Percentiles rank a stretch among this genome's conserved stretches.
Evolutionary conservation across 176 grass and related monocot genomes (phyloP).

Genomic region (Guadua angustifolia): DNA sequence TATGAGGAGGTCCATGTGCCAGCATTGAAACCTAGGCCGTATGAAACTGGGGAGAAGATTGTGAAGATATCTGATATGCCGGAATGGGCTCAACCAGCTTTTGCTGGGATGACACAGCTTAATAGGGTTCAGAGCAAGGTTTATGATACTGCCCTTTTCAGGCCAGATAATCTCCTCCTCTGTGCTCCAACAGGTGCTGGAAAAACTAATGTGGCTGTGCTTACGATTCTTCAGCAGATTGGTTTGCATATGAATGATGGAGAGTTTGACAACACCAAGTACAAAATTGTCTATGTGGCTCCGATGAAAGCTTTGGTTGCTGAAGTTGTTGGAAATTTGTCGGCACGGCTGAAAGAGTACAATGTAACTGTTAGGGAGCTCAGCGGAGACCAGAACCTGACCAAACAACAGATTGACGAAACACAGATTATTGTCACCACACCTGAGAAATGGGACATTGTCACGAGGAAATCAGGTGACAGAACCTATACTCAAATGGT

Average conservation of each 20-base stretch:
- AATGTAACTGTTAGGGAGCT: conserved; percentile 84
- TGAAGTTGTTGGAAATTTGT: conserved; percentile 97
- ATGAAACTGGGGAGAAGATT: conserved; percentile 71
- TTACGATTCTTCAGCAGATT: conserved; percentile 91
- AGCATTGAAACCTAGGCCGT: conserved; percentile 64
- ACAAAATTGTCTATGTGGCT: conserved; percentile 98
- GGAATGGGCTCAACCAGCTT: conserved; percentile 70
- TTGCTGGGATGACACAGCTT: conserved; percentile 81
- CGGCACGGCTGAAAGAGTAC: conserved; percentile 57
- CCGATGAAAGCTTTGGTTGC: conserved; percentile 98
- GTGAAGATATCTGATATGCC: conserved; percentile 90
- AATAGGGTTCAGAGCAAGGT: conserved; percentile 96
- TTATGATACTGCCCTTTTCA: conserved; percentile 85
- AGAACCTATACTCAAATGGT: conserved; percentile 97
- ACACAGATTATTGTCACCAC: conserved; percentile 99
- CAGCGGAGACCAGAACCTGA: conserved; percentile 90
- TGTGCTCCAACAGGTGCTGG: conserved; percentile 97
- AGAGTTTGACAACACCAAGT: conserved; percentile 70
- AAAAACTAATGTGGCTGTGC: conserved; percentile 94
- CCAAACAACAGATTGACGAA: conserved; percentile 91
- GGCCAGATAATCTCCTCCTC: conserved; percentile 79
- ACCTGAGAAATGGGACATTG: conserved; percentile 98
- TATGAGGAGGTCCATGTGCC: conserved; percentile 92
- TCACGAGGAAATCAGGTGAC: conserved; percentile 94
- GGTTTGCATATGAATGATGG: conserved; percentile 85